Evolutionary conservation across 306 rosid species (phyloP), one percentile per base, ranked within the genome.

Genomic region (Cercis canadensis): DNA sequence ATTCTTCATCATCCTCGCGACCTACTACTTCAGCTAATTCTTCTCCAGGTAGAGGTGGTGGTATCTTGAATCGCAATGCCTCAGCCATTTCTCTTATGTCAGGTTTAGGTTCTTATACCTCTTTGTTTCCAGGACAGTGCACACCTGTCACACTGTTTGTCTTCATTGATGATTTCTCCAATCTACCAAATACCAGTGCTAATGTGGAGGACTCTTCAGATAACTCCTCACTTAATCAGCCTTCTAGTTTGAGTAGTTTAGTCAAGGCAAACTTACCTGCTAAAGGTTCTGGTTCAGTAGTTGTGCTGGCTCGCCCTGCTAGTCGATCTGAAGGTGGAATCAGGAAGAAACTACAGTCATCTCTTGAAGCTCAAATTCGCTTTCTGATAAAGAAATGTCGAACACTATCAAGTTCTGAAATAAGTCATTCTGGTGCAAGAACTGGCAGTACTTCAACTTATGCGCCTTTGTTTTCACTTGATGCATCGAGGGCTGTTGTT

Each of bases 41-140:
- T 45, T 90, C 93, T 62, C 90, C 93, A 2, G 81, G 86, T 75
- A 87, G 86, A 83, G 79, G 83, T 34, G 90, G 96, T 72, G 80
- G 85, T 71, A 81, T 76, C 73, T 70, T 78, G 84, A 79, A 73
- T 72, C 90, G 89, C 74, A 84, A 81, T 85, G 85, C 79, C 14
- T 90, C 96, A 13, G 60, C 83, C 49, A 59, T 88, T 78, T 85
- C 97, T 51, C 87, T 84, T 41, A 90, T 88, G 96, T 90, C 98
- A 54, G 96, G 97, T 65, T 87, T 85, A 78, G 93, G 96, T 76
- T 93, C 98, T 66, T 83, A 87, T 85, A 62, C 96, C 79, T 88
- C 96, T 77, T 82, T 90, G 88, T 90, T 90, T 84, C 98, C 96
- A 34, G 98, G 98, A 76, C 97, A 85, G 78, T 90, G 98, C 79